Conservation (phyloP, 805 yeast genomes). For the Starmerella roubikii region DNA sequence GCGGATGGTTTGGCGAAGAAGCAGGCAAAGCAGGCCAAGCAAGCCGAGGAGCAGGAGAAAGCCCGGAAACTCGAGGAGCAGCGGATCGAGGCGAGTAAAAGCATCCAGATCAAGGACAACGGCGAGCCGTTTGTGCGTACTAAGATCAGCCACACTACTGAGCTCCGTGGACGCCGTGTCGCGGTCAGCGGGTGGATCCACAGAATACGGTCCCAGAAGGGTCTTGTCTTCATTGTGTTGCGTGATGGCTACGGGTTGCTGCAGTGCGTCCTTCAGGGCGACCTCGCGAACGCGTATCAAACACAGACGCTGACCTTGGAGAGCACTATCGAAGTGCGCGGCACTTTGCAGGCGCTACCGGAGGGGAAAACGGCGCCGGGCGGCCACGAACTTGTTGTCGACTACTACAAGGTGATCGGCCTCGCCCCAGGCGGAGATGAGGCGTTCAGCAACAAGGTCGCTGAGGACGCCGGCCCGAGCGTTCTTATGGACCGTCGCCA, state of each 20-base stretch:
- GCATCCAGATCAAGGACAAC: conserved; percentile 57
- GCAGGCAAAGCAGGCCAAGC: conserved; percentile 47
- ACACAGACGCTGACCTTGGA: conserved; percentile 80
- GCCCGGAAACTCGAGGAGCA: conserved; percentile 52
- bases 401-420: conserved; percentile 78
- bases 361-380: conserved; percentile 98
- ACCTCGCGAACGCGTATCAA: conserved; percentile 78
- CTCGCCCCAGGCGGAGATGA: conserved; percentile 95
- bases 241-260: conserved; percentile 92
- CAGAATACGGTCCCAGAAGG: conserved; percentile 85
- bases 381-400: conserved; percentile 85
- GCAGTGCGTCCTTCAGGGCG: conserved; percentile 81
- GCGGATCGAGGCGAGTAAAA: conserved; percentile 63
- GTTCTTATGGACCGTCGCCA: conserved; percentile 89
- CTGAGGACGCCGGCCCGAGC: conserved; percentile 88
- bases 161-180: conserved; percentile 54
- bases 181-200: conserved; percentile 90
- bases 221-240: conserved; percentile 74
- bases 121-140: conserved; percentile 60
- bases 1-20: conserved; percentile 82
- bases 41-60: conserved; percentile 40
- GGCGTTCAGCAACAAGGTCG: conserved; percentile 84
- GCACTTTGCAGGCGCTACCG: conserved; percentile 70
- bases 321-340: conserved; percentile 67
- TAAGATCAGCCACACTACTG: conserved; percentile 47